Percentiles rank a stretch among this genome's conserved stretches.
These are phyloP conservation scores for Pulveroboletus sp. DNA, from an alignment of 768 basidiomycete species.

Conservation along the genomic window DNA sequence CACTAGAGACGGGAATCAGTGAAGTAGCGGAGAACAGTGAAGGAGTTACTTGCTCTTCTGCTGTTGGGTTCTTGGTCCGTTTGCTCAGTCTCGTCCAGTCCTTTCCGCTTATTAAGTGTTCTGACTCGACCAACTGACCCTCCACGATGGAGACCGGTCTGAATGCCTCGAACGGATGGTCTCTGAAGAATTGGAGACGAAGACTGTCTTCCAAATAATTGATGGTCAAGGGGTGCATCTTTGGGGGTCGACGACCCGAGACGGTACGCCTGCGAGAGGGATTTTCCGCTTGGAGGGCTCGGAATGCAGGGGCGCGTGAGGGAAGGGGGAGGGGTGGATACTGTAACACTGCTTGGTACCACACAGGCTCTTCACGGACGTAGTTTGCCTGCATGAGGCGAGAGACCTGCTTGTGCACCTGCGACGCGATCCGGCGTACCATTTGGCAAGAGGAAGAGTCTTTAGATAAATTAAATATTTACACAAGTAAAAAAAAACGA, in stretches of 20 bases:
- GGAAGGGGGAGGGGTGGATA: constrained; percentile 88
- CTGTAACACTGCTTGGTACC: constrained; percentile 81
- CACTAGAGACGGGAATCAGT: constrained; percentile 42
- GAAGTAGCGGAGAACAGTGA: neutral
- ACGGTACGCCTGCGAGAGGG: constrained; percentile 20
- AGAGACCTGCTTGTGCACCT: constrained; percentile 85
- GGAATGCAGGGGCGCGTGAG: constrained; percentile 56
- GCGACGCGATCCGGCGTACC: constrained; percentile 77
- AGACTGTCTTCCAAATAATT: constrained; percentile 81
- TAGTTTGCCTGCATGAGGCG: constrained; percentile 68
- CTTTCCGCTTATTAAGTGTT: constrained; percentile 52
- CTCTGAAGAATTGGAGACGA: constrained; percentile 86
- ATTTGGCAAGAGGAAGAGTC: constrained; percentile 32
- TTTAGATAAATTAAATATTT: neutral
- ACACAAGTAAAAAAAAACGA: neutral
- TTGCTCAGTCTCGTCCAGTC: constrained; percentile 81
- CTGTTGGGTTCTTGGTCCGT: constrained; percentile 71
- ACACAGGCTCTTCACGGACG: constrained; percentile 63
- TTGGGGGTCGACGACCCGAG: constrained; percentile 32
- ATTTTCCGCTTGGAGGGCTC: constrained; percentile 42
- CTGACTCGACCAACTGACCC: constrained; percentile 48
- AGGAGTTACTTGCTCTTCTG: constrained; percentile 76
- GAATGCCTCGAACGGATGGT: constrained; percentile 96
- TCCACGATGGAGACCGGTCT: constrained; percentile 77
- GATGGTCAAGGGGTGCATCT: constrained; percentile 52